Percentiles rank a stretch among this genome's conserved stretches.
These are phyloP conservation scores for Colletotrichum higginsianum DNA, from an alignment of 2,329 filamentous ascomycete species.

Conservation along the genomic window DNA sequence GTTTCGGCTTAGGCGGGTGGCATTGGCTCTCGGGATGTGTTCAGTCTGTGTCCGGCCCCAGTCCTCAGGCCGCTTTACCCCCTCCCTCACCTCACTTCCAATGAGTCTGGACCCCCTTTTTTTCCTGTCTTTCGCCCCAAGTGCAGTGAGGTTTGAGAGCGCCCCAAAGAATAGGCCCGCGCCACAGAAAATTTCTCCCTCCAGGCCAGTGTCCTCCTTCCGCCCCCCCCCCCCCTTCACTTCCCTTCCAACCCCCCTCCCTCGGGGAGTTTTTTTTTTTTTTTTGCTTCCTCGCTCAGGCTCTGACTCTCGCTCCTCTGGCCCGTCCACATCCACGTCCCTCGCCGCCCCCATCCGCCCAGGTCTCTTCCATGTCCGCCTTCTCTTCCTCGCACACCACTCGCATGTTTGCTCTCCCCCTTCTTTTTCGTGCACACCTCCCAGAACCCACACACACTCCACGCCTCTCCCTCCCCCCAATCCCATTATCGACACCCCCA, in stretches of 20 bases:
- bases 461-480: conserved; percentile 57
- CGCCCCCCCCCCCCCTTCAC: conserved; percentile 26
- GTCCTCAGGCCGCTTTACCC: conserved; percentile 2
- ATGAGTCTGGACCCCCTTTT: conserved; percentile 23
- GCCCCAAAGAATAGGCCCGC: conserved; percentile 26
- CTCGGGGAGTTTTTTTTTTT: background rate
- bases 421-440: conserved; percentile 48
- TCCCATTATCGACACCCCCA: conserved; percentile 61
- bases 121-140: conserved; percentile 9
- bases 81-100: conserved; percentile 1
- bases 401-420: conserved; percentile 44
- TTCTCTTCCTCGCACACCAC: conserved; percentile 43
- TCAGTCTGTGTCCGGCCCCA: background rate
- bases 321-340: conserved; percentile 34
- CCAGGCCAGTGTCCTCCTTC: conserved; percentile 13
- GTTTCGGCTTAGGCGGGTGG: background rate
- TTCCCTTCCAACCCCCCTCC: conserved; percentile 39
- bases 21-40: background rate
- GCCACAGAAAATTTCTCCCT: conserved; percentile 41
- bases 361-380: conserved; percentile 42
- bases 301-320: conserved; percentile 18
- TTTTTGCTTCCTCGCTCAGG: conserved; percentile 16
- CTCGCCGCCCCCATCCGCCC: conserved; percentile 32
- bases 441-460: conserved; percentile 51
- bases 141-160: background rate